A percentile compares a stretch with the other conserved stretches of the same genome.
Evolutionary conservation across 192 early-diverging fungal species (phyloP).

Genomic region (Haplosporangium gracile): DNA sequence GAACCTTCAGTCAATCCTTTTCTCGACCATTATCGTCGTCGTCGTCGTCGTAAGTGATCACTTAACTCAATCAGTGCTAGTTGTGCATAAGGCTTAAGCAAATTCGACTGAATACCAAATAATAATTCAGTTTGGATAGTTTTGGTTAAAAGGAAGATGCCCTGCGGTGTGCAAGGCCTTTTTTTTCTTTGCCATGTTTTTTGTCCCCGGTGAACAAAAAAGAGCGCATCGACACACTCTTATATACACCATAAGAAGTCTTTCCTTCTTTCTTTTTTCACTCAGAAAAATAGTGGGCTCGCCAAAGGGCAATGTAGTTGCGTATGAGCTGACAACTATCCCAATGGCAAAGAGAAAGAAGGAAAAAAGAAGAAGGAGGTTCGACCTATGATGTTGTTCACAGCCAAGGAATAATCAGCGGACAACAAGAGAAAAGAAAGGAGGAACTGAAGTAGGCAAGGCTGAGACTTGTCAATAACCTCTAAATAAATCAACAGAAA

Average conservation of each 20-base stretch:
- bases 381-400: neutral
- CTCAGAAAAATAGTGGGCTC: neutral
- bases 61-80: conserved; percentile 4
- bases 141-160: neutral
- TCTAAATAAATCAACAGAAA: too few species aligned
- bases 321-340: neutral
- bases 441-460: neutral
- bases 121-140: conserved; percentile 1
- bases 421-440: neutral
- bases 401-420: neutral
- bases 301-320: neutral
- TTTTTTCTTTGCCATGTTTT: neutral
- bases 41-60: neutral
- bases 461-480: neutral
- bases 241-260: neutral
- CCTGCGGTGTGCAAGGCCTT: neutral
- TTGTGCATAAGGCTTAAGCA: neutral
- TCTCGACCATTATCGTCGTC: neutral
- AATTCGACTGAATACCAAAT: neutral
- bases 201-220: conserved; percentile 8
- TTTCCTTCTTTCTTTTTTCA: neutral
- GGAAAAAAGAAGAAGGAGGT: neutral
- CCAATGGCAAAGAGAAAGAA: too few species aligned
- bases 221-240: neutral
- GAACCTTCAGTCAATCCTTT: neutral